Base-by-base conservation (phyloP, 192 early-diverging fungal genomes). In the Entomortierella chlamydospora region DNA sequence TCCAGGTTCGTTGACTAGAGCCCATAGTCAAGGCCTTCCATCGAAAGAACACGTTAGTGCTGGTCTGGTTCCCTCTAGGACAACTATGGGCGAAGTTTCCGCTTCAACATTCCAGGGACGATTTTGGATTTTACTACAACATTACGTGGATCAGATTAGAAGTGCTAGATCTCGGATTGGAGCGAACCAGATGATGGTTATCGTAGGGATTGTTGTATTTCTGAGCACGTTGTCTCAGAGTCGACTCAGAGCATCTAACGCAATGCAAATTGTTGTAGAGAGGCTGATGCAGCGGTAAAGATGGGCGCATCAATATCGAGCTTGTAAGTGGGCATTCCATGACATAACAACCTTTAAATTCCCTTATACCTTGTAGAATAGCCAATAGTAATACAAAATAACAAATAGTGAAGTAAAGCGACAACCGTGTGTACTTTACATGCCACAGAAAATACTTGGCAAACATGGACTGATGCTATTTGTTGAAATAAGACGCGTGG, bases 291-390 rank as follows among this genome's bases (percentile, higher is more conserved):
- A 76, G 67, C 72, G 5, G 31, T 76, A 26, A 76, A 62, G 42
- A 76, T 76, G 72, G 72, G 72, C 12, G 67, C 72, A 10, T 67
- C 72, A 0, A 64, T 76, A 1, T 67, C 64, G 11, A 68, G 72
- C 41, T 62, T 71, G 20, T 71, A 34, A 52, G 5, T 13, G 39
- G 6, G 6, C 13, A 41, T 13, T 41, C 6, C 13, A 41, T 41
- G 39, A 41, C 13, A 41, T 41, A 41, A 9, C 6, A 41, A 41
- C 7, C 13, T 9, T 6, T 41, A 6, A 41, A 41, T 41, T 6
- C 13, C 13, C 13, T 41, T 41, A 41, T 9, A 9, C 13, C 39
- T 9, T 41, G 39, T 41, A 41, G 13, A 41, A 9, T 41, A 41
- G 13, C 6, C 6, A 41, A n/a, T n/a, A n/a, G n/a, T n/a, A n/a